Base-by-base conservation (phyloP, 2,329 filamentous ascomycete species). In the Uncinocarpus reesii region DNA sequence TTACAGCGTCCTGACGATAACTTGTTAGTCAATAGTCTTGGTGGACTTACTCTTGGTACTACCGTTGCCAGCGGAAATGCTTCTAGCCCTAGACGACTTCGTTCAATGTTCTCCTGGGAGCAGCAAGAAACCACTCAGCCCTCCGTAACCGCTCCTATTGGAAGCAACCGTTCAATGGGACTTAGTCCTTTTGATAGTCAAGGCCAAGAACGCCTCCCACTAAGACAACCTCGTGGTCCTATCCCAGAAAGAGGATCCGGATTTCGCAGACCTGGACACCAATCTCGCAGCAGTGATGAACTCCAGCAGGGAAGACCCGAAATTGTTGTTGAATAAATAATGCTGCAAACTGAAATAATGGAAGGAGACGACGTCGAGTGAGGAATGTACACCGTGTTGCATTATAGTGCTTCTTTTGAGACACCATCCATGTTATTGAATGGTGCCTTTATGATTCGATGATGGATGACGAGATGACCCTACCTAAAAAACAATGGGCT, bases 151-250 rank as follows among this genome's bases (percentile, higher is more conserved):
- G 78, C 76, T 21, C 75, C 79, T 31, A 81, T 82, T 58, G 79
- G 79, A 52, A 78, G 79, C 61, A 79, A 81, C 65, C 72, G 79
- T 53, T 72, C 77, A 32, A 78, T 81, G 62, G 78, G 76, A 62
- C 73, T 74, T 52, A 68, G 66, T 57, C 67, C 65, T 56, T 78
- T 74, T 62, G 77, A 81, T 56, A 73, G 73, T 55, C 71, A 75
- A 52, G 21, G 47, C 52, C 70, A 72, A 53, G 73, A 74, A 55
- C 70, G 74, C 50, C 67, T 75, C 57, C 78, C 78, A 52, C 71
- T 79, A 57, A 71, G 79, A 54, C 78, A 81, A 61, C 77, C 79
- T 54, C 74, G 78, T 58, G 79, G 78, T 38, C 78, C 79, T 23
- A 68, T 76, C 28, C 73, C 75, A 36, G 79, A 80, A 58, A 76